A percentile compares a stretch with the other conserved stretches of the same genome.
phyloP scores from a whole-genome alignment of 2,329 filamentous ascomycete genomes.

The Pseudogymnoascus sp. region DNA sequence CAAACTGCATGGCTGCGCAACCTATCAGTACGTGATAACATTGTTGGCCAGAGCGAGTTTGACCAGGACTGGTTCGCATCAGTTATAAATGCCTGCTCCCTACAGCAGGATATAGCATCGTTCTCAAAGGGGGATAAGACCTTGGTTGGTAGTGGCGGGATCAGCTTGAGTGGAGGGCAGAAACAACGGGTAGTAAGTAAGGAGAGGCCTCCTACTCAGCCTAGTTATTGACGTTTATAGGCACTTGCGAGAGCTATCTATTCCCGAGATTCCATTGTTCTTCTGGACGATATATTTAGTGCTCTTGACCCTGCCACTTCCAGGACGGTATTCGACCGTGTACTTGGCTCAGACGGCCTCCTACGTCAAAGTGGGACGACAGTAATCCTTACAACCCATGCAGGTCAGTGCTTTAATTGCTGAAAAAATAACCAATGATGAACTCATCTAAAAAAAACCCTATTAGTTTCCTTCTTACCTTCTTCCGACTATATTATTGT shows the following conservation, averaged over 20 bases:
- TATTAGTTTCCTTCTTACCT: background rate
- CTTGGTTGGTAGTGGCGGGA: conserved; percentile 23
- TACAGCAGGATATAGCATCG: conserved; percentile 18
- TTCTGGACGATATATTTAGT: conserved; percentile 22
- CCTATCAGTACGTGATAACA: conserved; percentile 21
- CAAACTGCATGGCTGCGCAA: conserved; percentile 19
- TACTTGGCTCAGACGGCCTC: conserved; percentile 14
- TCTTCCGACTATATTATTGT: background rate
- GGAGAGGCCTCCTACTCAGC: background rate
- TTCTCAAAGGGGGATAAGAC: conserved; percentile 21
- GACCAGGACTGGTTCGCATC: conserved; percentile 14
- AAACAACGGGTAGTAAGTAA: conserved; percentile 15
- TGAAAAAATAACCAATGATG: background rate
- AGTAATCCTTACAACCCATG: conserved; percentile 30
- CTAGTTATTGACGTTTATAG: conserved; percentile 5
- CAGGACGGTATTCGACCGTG: conserved; percentile 11
- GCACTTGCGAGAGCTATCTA: conserved; percentile 22
- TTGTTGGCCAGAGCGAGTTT: conserved; percentile 20
- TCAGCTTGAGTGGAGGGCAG: conserved; percentile 25
- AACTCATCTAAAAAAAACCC: background rate
- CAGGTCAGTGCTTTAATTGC: conserved; percentile 10
- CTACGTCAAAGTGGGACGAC: conserved; percentile 24
- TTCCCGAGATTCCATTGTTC: conserved; percentile 13
- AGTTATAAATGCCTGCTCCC: conserved; percentile 29
- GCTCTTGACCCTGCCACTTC: conserved; percentile 19